phyloP scores from a whole-genome alignment of 306 rosid genomes.

The Rosa persica region DNA sequence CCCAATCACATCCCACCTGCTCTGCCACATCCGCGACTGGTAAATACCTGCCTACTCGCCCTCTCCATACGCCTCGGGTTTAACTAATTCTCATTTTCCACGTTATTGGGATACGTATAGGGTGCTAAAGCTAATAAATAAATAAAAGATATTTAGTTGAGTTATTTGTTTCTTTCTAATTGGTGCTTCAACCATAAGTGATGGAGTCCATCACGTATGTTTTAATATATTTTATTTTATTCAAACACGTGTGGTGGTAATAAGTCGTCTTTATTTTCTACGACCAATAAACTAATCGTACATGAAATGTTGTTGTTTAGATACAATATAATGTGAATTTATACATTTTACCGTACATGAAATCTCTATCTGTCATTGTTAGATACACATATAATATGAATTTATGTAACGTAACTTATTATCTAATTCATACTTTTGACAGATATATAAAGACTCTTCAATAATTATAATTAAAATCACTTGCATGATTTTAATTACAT shows the following conservation, averaged over 20 bases:
- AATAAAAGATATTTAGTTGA: neutral
- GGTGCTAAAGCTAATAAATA: neutral
- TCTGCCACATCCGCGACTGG: neutral
- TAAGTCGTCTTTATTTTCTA: neutral
- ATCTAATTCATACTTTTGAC: no score
- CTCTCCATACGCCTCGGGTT: neutral
- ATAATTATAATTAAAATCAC: no score
- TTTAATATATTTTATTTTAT: neutral
- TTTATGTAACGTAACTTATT: no score
- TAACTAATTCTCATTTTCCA: neutral
- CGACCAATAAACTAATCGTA: no score
- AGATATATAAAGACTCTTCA: no score
- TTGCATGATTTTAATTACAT: no score
- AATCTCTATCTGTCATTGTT: no score
- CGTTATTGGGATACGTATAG: neutral
- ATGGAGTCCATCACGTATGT: conserved; percentile 8
- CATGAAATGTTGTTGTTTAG: no score
- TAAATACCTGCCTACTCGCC: neutral
- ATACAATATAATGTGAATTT: no score
- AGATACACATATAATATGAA: no score
- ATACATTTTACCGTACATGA: no score
- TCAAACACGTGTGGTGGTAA: neutral
- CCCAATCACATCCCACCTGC: neutral
- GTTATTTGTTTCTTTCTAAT: neutral
- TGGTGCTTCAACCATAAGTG: neutral